Evolutionary conservation across 1,139 yeast genomes (phyloP), one percentile per base, ranked within the genome.

Genomic region (Lodderomyces margitis): DNA sequence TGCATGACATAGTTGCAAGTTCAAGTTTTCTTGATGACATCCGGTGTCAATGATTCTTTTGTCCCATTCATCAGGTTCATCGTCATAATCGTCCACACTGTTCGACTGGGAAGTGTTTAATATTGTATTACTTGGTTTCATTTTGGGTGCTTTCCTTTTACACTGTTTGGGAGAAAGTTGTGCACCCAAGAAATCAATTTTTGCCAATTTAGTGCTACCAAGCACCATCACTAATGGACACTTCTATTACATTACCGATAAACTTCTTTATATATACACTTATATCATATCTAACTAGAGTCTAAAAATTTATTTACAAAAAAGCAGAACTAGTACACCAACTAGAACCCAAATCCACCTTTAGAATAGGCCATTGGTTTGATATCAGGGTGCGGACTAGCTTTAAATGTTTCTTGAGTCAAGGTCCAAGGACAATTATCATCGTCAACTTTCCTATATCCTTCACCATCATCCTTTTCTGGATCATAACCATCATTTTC

Each of bases 321-420:
- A n/a, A n/a, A n/a, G n/a, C n/a, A n/a, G n/a, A n/a, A n/a, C n/a
- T n/a, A n/a, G n/a, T n/a, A 5, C 11, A 12, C 11, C 12, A 12
- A 6, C 12, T 58, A 70, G 46, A 65, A 73, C 1, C 78, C 78
- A 47, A 74, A 70, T 21, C 75, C 76, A 43, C 76, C 75, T 59
- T 80, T 81, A n/a, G 95, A 84, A 58, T 91, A 91, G 1, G 96
- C 96, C 98, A 92, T 92, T 37, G 98, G 98, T 55, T 84, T 87
- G 46, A 92, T 68, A 51, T 85, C 83, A 2, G 98, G 98, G 64
- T 92, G 98, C 23, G 85, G 81, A 15, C 86, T 95, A 1, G 95
- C 97, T 27, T 66, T 75, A 60, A 87, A 91, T 2, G 79, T 78
- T 47, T 74, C 74, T 41, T 71, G 75, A 4, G 75, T 66, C 50